These are phyloP conservation scores for Cucumis variabilis DNA, from an alignment of 331 rosid genomes.

Conservation along the genomic window DNA sequence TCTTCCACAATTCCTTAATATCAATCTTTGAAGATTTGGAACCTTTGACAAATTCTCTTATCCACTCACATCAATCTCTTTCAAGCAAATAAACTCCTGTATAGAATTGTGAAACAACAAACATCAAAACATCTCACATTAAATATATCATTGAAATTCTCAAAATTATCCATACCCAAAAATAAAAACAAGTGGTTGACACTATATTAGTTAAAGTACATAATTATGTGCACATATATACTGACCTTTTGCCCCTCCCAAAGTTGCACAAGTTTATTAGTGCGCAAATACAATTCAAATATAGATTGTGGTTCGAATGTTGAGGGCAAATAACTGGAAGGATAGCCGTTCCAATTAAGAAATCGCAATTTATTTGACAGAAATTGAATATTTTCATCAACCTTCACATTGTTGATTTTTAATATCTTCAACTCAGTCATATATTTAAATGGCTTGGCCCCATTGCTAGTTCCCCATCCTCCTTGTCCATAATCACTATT, in stretches of 20 bases:
- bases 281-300: neutral
- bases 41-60: neutral
- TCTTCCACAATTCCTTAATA: no score
- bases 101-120: neutral
- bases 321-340: neutral
- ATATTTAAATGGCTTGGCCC: neutral
- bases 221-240: no score
- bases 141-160: no score
- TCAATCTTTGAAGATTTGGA: slow-evolving; percentile 20
- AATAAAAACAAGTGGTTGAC: no score
- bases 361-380: neutral
- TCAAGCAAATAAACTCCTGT: neutral
- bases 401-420: neutral
- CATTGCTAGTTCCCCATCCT: neutral
- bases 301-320: neutral
- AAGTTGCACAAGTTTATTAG: neutral
- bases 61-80: neutral
- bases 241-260: neutral
- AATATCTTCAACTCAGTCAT: neutral
- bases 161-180: no score
- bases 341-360: neutral
- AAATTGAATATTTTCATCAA: neutral
- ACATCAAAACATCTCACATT: no score
- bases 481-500: neutral
- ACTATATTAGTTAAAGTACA: no score